phyloP scores from a whole-genome alignment of 1,284 basidiomycete genomes.

The Inonotus hispidus region DNA sequence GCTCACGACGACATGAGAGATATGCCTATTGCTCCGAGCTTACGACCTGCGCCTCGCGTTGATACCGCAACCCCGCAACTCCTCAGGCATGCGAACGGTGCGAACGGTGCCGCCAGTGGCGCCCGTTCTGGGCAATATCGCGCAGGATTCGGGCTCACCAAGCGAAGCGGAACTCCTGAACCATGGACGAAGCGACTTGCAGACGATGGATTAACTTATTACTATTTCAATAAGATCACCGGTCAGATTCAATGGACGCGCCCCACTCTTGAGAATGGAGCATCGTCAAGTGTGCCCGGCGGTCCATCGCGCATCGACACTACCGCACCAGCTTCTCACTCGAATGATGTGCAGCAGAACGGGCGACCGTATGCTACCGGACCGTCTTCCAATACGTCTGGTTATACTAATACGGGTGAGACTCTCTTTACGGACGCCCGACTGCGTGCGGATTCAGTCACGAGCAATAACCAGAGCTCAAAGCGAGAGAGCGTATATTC shows the following conservation, averaged over 20 bases:
- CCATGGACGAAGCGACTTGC: slow-evolving; percentile 77
- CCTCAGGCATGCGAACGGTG: slow-evolving; percentile 27
- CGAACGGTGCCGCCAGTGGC: slow-evolving; percentile 22
- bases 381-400: slow-evolving; percentile 11
- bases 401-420: slow-evolving; percentile 8
- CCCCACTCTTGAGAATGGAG: slow-evolving; percentile 35
- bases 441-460: slow-evolving; percentile 35
- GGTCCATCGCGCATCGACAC: slow-evolving; percentile 5
- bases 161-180: slow-evolving; percentile 58
- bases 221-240: slow-evolving; percentile 71
- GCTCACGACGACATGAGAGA: slow-evolving; percentile 52
- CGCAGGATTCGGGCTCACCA: slow-evolving; percentile 57
- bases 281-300: neutral
- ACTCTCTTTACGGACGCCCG: slow-evolving; percentile 25
- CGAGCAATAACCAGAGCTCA: slow-evolving; percentile 31
- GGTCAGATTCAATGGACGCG: slow-evolving; percentile 66
- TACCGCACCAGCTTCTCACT: neutral
- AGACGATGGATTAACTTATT: slow-evolving; percentile 81
- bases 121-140: slow-evolving; percentile 25
- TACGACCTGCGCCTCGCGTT: slow-evolving; percentile 48
- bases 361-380: slow-evolving; percentile 6
- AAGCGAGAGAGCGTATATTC: slow-evolving; percentile 64
- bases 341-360: slow-evolving; percentile 6
- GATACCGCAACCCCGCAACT: slow-evolving; percentile 38
- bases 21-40: slow-evolving; percentile 46